A percentile compares a stretch with the other conserved stretches of the same genome.
These are phyloP conservation scores for Solanum bulbocastanum DNA, from an alignment of 257 asterid species.

Conservation along the genomic window DNA sequence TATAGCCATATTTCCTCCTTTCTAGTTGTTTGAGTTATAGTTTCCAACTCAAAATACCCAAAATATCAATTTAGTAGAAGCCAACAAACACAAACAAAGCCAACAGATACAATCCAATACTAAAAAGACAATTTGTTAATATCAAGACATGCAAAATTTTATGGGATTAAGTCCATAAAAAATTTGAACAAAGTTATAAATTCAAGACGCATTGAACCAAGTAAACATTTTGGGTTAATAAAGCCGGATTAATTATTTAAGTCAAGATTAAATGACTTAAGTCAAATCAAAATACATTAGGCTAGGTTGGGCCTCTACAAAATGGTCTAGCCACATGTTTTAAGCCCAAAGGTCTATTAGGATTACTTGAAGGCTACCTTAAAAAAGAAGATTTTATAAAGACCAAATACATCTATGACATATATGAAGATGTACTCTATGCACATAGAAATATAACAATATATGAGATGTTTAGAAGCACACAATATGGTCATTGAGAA, in stretches of 20 bases:
- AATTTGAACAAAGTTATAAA: neutral
- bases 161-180: neutral
- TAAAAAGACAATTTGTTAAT: neutral
- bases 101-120: neutral
- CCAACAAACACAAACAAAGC: neutral
- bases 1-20: no score
- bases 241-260: no score
- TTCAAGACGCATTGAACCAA: neutral
- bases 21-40: no score
- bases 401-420: neutral
- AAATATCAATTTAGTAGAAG: no score
- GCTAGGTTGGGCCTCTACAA: neutral
- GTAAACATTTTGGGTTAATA: neutral
- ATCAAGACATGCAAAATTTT: neutral
- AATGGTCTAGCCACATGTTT: no score
- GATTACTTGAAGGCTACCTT: no score
- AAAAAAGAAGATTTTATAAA: no score
- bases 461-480: neutral
- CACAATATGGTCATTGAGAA: neutral
- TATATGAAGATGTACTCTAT: neutral
- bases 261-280: neutral
- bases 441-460: neutral
- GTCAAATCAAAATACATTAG: no score
- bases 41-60: no score
- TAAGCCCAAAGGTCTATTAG: no score